Evolutionary conservation across 495 filamentous ascomycete genomes (phyloP), one percentile per base, ranked within the genome.

Genomic region (Hypoxylon fragiforme): DNA sequence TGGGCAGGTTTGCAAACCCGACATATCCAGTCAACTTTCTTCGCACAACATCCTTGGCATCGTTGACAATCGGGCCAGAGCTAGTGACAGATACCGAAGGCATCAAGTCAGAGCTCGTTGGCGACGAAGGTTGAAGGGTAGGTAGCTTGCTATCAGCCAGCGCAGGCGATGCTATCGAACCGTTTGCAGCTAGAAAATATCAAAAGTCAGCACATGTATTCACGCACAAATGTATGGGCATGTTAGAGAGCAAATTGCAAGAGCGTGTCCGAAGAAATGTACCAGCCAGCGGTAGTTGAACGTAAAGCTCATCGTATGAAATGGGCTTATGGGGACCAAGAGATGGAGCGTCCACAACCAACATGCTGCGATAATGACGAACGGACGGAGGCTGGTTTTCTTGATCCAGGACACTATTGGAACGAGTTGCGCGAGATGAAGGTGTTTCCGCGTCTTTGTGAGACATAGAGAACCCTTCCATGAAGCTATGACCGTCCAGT

Each of bases 21-120:
- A 98, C 94, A 67, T 97, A 98, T 54, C 94, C 94, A 37, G 94
- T 97, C 66, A 98, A 76, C 83, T 98, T 98, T 74, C 95, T 83
- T 71, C 95, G 89, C 51, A 98, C 94, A 69, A 98, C 95, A 73
- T 98, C 97, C 77, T 89, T 88, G 84, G 87, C 90, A 72, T 97
- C 92, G 58, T 79, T 87, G 57, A 87, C 83, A 66, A 62, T 60
- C 18, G 58, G 62, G 28, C 57, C 65, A 41, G 65, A 60, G 20
- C 28, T 15, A 3, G 50, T n/a, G 16, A 87, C 84, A 69, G 86
- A 83, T 48, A 86, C 89, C 72, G 75, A 71, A 53, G 72, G 36
- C 73, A 92, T 90, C 44, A 88, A 85, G 79, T 97, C 90, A 77
- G 86, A 89, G 59, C 86, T 90, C 72, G 52, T 47, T 46, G 63